Evolutionary conservation across 352 stramenopile genomes (phyloP).

Genomic region (Pythium sukuiense): DNA sequence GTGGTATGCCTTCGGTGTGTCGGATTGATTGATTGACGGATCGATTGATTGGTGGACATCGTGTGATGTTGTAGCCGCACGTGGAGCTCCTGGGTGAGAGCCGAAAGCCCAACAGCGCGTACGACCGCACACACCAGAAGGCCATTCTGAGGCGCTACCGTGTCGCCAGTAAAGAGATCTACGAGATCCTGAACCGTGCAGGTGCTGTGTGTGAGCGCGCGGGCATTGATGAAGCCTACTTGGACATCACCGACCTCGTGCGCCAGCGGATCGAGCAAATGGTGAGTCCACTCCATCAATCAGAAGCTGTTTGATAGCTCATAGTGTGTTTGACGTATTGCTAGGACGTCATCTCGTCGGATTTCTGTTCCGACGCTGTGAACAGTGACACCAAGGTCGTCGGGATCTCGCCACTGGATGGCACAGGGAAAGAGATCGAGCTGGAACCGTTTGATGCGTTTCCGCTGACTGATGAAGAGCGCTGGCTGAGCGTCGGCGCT

Average conservation of each 20-base stretch:
- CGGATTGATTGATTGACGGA: neutral
- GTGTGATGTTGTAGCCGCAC: conserved; percentile 52
- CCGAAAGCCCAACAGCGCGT: conserved; percentile 52
- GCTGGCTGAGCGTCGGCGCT: conserved; percentile 66
- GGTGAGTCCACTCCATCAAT: conserved; percentile 24
- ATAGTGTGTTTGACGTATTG: neutral
- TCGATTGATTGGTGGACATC: neutral
- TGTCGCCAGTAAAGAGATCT: conserved; percentile 78
- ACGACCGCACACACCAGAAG: conserved; percentile 79
- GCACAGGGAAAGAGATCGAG: conserved; percentile 32
- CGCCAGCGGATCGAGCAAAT: conserved; percentile 47
- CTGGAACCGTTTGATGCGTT: conserved; percentile 38
- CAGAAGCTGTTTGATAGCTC: neutral
- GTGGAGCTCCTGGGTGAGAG: conserved; percentile 83
- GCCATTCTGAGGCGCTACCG: conserved; percentile 79
- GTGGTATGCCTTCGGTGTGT: conserved; percentile 37
- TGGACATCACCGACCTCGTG: conserved; percentile 76
- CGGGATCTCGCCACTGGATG: conserved; percentile 46
- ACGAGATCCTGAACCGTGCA: conserved; percentile 52
- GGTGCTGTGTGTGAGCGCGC: conserved; percentile 68
- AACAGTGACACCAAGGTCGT: conserved; percentile 77
- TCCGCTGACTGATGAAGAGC: conserved; percentile 61
- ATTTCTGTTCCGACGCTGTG: conserved; percentile 54
- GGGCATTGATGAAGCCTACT: conserved; percentile 81
- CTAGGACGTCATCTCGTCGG: conserved; percentile 49